These are phyloP conservation scores for Sporothrix brunneoviolacea DNA, from an alignment of 2,329 filamentous ascomycete species.

Conservation along the genomic window DNA sequence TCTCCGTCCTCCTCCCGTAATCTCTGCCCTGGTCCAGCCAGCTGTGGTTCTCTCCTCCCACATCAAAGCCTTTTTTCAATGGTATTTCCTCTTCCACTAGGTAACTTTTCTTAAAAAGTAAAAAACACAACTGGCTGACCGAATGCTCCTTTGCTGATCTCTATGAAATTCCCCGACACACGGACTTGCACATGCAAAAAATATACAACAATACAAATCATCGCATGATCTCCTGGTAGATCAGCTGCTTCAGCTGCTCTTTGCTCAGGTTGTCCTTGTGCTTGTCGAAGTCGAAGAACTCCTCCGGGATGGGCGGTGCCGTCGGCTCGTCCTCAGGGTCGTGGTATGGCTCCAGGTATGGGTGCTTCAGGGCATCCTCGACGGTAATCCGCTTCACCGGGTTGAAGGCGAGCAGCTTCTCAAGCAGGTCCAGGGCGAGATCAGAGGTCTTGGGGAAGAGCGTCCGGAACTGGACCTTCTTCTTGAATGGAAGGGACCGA, in stretches of 20 bases:
- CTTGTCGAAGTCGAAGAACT: slow-evolving; percentile 99
- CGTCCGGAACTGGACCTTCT: slow-evolving; percentile 96
- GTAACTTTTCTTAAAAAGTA: not conserved
- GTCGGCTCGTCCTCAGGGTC: slow-evolving; percentile 98
- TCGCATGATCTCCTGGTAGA: slow-evolving; percentile 92
- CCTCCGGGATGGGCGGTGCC: slow-evolving; percentile 91
- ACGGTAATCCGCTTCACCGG: slow-evolving; percentile 98
- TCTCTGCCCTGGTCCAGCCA: slow-evolving; percentile 8
- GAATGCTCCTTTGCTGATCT: not conserved
- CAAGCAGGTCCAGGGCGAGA: slow-evolving; percentile 82
- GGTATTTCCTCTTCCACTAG: not conserved
- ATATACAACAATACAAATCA: slow-evolving; percentile 24
- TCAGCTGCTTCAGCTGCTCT: slow-evolving; percentile 94
- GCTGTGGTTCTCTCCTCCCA: slow-evolving; percentile 1
- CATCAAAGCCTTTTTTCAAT: not conserved
- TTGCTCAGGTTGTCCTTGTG: slow-evolving; percentile 99
- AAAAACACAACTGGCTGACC: not conserved
- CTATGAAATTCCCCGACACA: not conserved
- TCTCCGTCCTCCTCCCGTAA: not conserved
- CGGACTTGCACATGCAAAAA: not conserved
- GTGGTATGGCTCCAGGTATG: slow-evolving; percentile 97
- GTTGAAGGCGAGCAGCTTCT: slow-evolving; percentile 96
- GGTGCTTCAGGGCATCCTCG: slow-evolving; percentile 93
- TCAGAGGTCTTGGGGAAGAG: slow-evolving; percentile 99
- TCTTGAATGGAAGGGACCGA: slow-evolving; percentile 95